Percentiles rank a stretch among this genome's conserved stretches.
Evolutionary conservation across 768 basidiomycete genomes (phyloP).

Genomic region (Omphalotus guepiniiformis): DNA sequence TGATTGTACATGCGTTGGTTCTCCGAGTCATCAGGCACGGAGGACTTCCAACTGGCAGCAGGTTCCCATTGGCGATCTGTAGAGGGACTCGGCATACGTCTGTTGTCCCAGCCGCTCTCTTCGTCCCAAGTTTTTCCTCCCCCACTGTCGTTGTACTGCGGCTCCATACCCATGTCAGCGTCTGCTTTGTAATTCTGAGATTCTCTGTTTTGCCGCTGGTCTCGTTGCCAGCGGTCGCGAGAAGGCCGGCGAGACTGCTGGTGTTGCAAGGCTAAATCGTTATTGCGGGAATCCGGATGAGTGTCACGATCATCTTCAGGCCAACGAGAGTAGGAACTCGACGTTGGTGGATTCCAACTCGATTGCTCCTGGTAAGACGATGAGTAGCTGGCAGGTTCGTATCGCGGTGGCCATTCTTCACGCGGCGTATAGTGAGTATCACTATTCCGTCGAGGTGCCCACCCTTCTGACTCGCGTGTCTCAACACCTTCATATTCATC

Average conservation of each 20-base stretch:
- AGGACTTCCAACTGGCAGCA: conserved; percentile 61
- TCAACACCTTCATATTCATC: conserved; percentile 42
- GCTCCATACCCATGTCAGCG: conserved; percentile 52
- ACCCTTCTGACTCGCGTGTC: conserved; percentile 45
- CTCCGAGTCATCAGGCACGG: conserved; percentile 36
- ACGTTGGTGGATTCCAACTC: conserved; percentile 35
- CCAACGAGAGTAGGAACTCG: conserved; percentile 32
- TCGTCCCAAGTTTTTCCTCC: conserved; percentile 32
- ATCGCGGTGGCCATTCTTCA: conserved; percentile 47
- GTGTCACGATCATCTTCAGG: conserved; percentile 37
- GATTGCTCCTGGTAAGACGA: conserved; percentile 45
- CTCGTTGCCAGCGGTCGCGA: conserved; percentile 32
- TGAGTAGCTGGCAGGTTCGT: conserved; percentile 39
- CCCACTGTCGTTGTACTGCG: conserved; percentile 41
- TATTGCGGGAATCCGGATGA: no score
- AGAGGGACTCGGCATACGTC: conserved; percentile 17
- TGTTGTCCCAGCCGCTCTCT: conserved; percentile 15
- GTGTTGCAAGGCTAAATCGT: conserved; percentile 21
- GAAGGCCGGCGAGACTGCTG: conserved; percentile 32
- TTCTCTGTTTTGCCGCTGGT: conserved; percentile 33
- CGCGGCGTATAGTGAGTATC: conserved; percentile 35
- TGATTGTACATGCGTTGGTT: conserved; percentile 32
- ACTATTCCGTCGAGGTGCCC: conserved; percentile 25
- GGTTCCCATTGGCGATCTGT: conserved; percentile 72
- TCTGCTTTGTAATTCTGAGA: conserved; percentile 33